These are phyloP conservation scores for Fusarium sp. DNA, from an alignment of 2,329 filamentous ascomycete genomes.

Conservation along the genomic window DNA sequence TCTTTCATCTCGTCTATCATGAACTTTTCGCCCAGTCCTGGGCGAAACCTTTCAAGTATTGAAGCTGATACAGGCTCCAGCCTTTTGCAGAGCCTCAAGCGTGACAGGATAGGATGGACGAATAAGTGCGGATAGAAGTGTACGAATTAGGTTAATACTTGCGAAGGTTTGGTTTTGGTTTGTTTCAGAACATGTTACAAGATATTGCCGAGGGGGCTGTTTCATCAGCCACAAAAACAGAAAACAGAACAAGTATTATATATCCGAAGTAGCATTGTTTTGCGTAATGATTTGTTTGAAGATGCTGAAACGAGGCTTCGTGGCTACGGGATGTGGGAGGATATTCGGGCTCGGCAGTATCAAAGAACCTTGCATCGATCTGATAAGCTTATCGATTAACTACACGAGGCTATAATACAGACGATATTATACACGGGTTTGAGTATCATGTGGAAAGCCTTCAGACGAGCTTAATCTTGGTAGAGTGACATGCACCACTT, in stretches of 20 bases:
- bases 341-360: neutral
- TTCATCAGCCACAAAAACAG: constrained; percentile 6
- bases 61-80: neutral
- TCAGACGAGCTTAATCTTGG: neutral
- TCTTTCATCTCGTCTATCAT: neutral
- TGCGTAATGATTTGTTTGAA: neutral
- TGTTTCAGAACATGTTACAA: constrained; percentile 15
- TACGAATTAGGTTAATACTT: neutral
- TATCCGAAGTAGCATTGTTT: neutral
- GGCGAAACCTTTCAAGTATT: constrained; percentile 7
- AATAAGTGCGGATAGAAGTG: neutral
- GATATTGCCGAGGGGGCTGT: neutral
- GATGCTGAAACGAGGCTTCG: constrained; percentile 3
- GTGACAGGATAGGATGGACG: neutral
- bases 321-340: constrained; percentile 11
- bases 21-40: neutral
- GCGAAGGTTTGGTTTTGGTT: neutral
- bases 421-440: neutral
- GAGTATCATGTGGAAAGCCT: neutral
- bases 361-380: neutral
- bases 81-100: neutral
- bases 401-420: neutral
- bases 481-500: neutral
- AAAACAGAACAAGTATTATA: neutral
- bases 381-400: constrained; percentile 5